These are phyloP conservation scores for Microsporum audouinii DNA, from an alignment of 2,329 filamentous ascomycete species.

Conservation along the genomic window DNA sequence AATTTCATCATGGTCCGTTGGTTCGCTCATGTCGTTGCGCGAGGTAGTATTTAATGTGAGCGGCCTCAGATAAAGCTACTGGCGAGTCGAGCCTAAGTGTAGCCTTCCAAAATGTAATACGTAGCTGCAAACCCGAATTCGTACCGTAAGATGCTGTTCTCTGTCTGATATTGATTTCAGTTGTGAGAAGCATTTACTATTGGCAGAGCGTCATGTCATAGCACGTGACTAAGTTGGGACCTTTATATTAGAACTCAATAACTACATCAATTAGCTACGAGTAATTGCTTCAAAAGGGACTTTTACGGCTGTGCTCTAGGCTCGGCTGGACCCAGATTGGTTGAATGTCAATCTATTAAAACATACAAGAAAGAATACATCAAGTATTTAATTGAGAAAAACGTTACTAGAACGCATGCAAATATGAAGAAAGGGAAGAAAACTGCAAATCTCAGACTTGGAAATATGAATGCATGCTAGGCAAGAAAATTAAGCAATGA, in stretches of 20 bases:
- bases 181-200: too few relatives aligned
- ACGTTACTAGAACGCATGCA: neutral
- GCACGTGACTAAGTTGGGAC: too few relatives aligned
- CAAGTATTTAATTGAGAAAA: neutral
- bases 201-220: too few relatives aligned
- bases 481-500: neutral
- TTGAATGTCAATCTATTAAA: neutral
- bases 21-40: constrained; percentile 10
- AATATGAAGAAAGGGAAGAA: neutral
- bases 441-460: neutral
- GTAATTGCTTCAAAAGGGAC: too few relatives aligned
- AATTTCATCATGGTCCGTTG: constrained; percentile 38
- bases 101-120: too few relatives aligned
- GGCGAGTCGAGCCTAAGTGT: too few relatives aligned
- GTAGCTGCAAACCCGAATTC: too few relatives aligned
- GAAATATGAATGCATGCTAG: neutral
- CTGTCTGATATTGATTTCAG: too few relatives aligned
- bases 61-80: neutral
- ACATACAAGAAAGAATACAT: neutral
- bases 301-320: too few relatives aligned
- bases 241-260: too few relatives aligned
- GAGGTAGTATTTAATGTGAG: neutral
- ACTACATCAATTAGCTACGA: too few relatives aligned
- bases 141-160: too few relatives aligned
- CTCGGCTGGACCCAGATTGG: neutral